A percentile compares a stretch with the other conserved stretches of the same genome.
Evolutionary conservation across 768 basidiomycete genomes (phyloP).

Genomic region (Xerocomellus chrysenteron): DNA sequence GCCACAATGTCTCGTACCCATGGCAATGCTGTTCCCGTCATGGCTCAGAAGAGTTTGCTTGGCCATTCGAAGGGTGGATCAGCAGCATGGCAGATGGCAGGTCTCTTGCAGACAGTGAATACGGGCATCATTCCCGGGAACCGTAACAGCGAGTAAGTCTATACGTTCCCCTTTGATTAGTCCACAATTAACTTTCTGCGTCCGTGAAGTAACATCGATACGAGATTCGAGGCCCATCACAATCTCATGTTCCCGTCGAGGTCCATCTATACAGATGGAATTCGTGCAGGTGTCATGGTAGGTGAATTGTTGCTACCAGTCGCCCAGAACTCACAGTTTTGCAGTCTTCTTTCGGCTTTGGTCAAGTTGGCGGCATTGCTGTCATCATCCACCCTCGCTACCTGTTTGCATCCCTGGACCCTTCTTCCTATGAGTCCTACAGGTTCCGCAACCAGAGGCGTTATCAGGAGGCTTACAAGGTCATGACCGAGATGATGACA

Average conservation of each 20-base stretch:
- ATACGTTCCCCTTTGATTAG: background rate
- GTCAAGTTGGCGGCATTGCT: slow-evolving; percentile 94
- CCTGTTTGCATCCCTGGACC: slow-evolving; percentile 80
- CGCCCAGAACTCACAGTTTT: background rate
- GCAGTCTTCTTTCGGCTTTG: slow-evolving; percentile 95
- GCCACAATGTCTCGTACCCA: slow-evolving; percentile 83
- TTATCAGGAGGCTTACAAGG: slow-evolving; percentile 74
- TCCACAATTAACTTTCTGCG: background rate
- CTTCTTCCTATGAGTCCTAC: slow-evolving; percentile 78
- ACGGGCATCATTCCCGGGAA: slow-evolving; percentile 93
- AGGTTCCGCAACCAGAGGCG: slow-evolving; percentile 64
- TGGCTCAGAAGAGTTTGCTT: slow-evolving; percentile 96
- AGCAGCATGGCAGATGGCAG: slow-evolving; percentile 97
- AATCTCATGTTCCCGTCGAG: slow-evolving; percentile 97
- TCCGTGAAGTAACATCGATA: slow-evolving; percentile 79
- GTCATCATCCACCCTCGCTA: slow-evolving; percentile 89
- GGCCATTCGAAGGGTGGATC: slow-evolving; percentile 99
- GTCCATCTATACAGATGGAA: slow-evolving; percentile 91
- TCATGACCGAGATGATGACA: slow-evolving; percentile 96
- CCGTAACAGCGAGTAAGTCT: slow-evolving; percentile 88
- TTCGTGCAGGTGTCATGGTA: slow-evolving; percentile 86
- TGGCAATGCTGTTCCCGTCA: slow-evolving; percentile 95
- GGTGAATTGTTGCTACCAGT: slow-evolving; percentile 20
- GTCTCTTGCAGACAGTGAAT: slow-evolving; percentile 80
- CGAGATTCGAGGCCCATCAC: slow-evolving; percentile 84